Conservation (phyloP, 441 rosid species). For the Geranium incanum region DNA sequence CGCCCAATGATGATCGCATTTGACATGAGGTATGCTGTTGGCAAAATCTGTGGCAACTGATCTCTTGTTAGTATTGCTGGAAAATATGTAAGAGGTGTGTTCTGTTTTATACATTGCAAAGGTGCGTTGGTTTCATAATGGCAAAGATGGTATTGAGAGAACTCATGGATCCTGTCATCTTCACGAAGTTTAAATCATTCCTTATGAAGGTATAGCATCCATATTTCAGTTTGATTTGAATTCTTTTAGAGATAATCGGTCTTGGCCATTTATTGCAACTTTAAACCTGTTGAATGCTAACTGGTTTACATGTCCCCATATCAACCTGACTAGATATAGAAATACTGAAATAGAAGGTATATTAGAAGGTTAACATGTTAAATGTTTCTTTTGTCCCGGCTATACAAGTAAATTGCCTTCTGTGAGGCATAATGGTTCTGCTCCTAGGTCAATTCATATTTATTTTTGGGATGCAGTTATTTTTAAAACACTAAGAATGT, state of each 20-base stretch:
- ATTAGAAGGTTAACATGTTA: background rate
- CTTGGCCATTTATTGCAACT: too few relatives aligned
- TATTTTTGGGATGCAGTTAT: background rate
- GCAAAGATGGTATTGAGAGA: constrained; percentile 92
- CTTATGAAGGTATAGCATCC: constrained; percentile 52
- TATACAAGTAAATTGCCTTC: background rate
- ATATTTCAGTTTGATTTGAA: constrained; percentile 3
- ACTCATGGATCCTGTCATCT: constrained; percentile 75
- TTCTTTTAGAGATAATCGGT: background rate
- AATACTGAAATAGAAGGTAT: background rate
- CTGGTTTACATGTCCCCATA: background rate
- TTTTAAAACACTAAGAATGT: background rate
- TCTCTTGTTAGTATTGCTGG: constrained; percentile 10
- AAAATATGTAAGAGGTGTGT: constrained; percentile 20
- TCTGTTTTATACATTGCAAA: constrained; percentile 27
- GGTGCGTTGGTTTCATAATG: constrained; percentile 96
- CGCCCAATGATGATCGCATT: constrained; percentile 96
- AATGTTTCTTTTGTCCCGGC: background rate
- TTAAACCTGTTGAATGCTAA: background rate
- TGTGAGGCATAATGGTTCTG: background rate
- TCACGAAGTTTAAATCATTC: constrained; percentile 69
- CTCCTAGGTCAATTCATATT: constrained; percentile 5
- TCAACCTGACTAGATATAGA: background rate
- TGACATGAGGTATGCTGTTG: constrained; percentile 69
- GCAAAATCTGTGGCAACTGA: constrained; percentile 2